phyloP scores from a whole-genome alignment of 345 rosid genomes.

The Eucalyptus cloeziana region DNA sequence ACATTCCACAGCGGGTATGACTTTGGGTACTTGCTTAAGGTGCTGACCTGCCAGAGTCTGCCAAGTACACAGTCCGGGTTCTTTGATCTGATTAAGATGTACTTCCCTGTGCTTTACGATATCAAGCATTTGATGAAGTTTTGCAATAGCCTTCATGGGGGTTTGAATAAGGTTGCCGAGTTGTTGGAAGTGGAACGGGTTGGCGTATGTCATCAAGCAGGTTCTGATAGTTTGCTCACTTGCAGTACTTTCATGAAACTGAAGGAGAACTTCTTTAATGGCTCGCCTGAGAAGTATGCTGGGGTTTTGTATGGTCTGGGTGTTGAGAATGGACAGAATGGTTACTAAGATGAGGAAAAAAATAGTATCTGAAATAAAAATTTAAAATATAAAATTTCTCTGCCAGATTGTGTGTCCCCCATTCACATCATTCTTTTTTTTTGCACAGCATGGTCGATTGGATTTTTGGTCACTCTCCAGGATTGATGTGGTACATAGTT shows the following conservation, averaged over 20 bases:
- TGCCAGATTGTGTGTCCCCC: background rate
- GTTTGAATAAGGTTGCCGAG: constrained; percentile 1
- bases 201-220: background rate
- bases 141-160: constrained; percentile 1
- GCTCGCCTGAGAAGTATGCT: background rate
- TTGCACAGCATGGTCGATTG: background rate
- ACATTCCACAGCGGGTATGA: background rate
- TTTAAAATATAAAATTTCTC: background rate
- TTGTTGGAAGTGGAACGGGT: background rate
- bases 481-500: background rate
- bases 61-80: background rate
- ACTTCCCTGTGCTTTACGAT: constrained; percentile 5
- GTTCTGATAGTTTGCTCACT: constrained; percentile 8
- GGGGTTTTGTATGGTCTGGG: constrained; percentile 4
- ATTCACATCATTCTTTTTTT: background rate
- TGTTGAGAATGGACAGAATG: background rate
- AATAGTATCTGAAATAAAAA: background rate
- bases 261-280: background rate
- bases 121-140: constrained; percentile 5
- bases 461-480: background rate
- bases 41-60: background rate
- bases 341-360: background rate
- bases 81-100: background rate
- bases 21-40: constrained; percentile 2
- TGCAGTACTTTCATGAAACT: constrained; percentile 1